Evolutionary conservation across 2,329 filamentous ascomycete genomes (phyloP).

Genomic region (Ophiostoma triangulosporum): DNA sequence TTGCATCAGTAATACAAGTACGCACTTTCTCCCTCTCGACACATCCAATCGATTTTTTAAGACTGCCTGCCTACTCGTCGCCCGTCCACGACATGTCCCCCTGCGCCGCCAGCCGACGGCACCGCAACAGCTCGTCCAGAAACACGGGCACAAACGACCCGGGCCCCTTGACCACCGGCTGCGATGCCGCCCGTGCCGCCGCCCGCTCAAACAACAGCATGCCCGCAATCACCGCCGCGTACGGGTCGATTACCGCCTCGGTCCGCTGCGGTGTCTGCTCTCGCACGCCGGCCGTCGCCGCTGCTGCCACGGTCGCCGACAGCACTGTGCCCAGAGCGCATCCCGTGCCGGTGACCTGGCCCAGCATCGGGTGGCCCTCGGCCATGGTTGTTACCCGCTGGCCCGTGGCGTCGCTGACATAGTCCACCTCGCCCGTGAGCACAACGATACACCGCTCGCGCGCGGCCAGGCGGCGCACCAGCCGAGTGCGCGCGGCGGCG

Average conservation of each 20-base stretch:
- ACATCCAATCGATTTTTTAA: not conserved
- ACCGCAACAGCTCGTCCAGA: conserved; percentile 53
- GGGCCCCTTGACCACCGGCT: conserved; percentile 56
- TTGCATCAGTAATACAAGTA: not conserved
- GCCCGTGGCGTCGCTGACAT: conserved; percentile 56
- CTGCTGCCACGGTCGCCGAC: conserved; percentile 58
- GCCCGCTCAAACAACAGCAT: conserved; percentile 64
- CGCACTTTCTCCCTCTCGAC: not conserved
- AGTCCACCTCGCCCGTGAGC: conserved; percentile 69
- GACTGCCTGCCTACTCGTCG: not conserved
- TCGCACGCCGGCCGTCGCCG: conserved; percentile 22
- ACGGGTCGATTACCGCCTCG: conserved; percentile 33
- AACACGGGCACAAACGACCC: conserved; percentile 80
- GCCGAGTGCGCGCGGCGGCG: conserved; percentile 34
- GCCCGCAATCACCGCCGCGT: conserved; percentile 61
- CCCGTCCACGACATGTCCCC: conserved; percentile 13
- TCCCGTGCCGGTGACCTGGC: conserved; percentile 63
- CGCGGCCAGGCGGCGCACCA: conserved; percentile 54
- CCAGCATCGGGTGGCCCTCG: conserved; percentile 65
- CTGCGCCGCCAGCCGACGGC: conserved; percentile 10
- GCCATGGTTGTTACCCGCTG: conserved; percentile 48
- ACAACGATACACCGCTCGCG: conserved; percentile 60
- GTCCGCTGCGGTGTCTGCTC: not conserved
- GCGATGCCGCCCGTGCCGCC: conserved; percentile 54
- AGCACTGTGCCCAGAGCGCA: conserved; percentile 76